These are phyloP conservation scores for Hypoxylon lenormandii DNA, from an alignment of 495 filamentous ascomycete species.

Conservation along the genomic window DNA sequence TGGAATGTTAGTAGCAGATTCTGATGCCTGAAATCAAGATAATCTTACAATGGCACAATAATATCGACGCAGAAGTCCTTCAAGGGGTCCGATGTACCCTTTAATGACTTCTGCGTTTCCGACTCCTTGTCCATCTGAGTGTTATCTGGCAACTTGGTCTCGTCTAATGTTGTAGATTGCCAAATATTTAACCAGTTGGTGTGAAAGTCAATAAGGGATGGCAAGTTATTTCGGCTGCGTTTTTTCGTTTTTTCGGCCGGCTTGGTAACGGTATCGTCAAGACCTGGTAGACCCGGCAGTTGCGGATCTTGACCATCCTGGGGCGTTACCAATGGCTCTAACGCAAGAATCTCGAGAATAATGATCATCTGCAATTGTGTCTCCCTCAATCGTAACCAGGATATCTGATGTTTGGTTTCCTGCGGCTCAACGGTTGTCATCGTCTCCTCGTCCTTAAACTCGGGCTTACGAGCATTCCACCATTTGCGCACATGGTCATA, in stretches of 20 bases:
- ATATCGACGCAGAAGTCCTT: conserved; percentile 90
- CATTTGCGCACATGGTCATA: conserved; percentile 78
- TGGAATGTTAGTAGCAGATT: conserved; percentile 32
- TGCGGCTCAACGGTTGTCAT: conserved; percentile 55
- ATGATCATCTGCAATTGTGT: conserved; percentile 92
- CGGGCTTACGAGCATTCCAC: conserved; percentile 72
- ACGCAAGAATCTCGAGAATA: conserved; percentile 84
- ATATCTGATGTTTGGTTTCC: conserved; percentile 69
- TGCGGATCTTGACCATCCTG: conserved; percentile 55
- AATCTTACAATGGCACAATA: conserved; percentile 84
- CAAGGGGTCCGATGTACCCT: conserved; percentile 54
- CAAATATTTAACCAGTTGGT: conserved; percentile 94
- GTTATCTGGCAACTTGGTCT: conserved; percentile 66
- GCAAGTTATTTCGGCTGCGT: conserved; percentile 58
- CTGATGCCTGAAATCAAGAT: neutral
- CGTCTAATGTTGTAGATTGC: conserved; percentile 80
- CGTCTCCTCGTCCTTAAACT: conserved; percentile 49
- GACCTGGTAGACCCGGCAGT: conserved; percentile 54
- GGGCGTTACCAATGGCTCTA: conserved; percentile 67
- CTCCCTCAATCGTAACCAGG: conserved; percentile 77
- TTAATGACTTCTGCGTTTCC: conserved; percentile 49
- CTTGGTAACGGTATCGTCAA: conserved; percentile 22
- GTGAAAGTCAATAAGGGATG: conserved; percentile 79
- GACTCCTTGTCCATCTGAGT: conserved; percentile 51
- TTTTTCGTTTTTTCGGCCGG: conserved; percentile 52